phyloP scores from a whole-genome alignment of 805 yeast species.

The Kazachstania africana region DNA sequence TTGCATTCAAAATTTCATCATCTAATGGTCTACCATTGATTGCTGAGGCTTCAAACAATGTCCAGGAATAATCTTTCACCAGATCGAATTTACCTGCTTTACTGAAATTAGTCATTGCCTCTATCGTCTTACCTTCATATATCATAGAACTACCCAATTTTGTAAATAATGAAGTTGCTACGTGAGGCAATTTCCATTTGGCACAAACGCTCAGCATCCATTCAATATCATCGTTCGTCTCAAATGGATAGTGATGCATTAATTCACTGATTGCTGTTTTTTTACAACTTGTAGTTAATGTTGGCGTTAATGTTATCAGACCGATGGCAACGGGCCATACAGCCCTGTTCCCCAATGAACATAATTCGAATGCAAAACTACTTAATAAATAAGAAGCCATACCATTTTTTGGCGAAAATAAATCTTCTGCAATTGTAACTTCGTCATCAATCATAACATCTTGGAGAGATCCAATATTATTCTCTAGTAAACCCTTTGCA shows the following conservation, averaged over 20 bases:
- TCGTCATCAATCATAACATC: conserved; percentile 7
- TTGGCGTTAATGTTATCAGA: conserved; percentile 37
- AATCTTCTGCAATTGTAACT: conserved; percentile 10
- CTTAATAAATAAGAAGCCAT: conserved; percentile 32
- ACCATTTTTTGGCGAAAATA: conserved; percentile 28
- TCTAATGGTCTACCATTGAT: conserved; percentile 40
- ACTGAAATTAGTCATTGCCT: conserved; percentile 52
- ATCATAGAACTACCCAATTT: conserved; percentile 37
- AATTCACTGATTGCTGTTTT: conserved; percentile 37
- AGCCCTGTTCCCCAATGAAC: conserved; percentile 28
- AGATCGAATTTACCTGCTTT: conserved; percentile 47
- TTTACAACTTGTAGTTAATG: conserved; percentile 27
- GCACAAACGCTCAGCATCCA: conserved; percentile 71
- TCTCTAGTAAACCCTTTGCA: conserved; percentile 45
- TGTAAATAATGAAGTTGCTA: conserved; percentile 44
- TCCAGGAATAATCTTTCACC: conserved; percentile 43
- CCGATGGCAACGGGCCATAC: conserved; percentile 65
- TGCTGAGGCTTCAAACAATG: conserved; percentile 49
- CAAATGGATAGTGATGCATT: conserved; percentile 48
- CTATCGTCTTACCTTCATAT: conserved; percentile 45
- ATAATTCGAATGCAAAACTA: conserved; percentile 22
- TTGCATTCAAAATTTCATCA: conserved; percentile 44
- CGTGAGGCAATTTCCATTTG: conserved; percentile 44
- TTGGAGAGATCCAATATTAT: conserved; percentile 1
- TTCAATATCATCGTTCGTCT: conserved; percentile 65